Percentiles rank a stretch among this genome's conserved stretches.
phyloP scores from a whole-genome alignment of 2,329 filamentous ascomycete genomes.

The Sphaerulina vaccinii region DNA sequence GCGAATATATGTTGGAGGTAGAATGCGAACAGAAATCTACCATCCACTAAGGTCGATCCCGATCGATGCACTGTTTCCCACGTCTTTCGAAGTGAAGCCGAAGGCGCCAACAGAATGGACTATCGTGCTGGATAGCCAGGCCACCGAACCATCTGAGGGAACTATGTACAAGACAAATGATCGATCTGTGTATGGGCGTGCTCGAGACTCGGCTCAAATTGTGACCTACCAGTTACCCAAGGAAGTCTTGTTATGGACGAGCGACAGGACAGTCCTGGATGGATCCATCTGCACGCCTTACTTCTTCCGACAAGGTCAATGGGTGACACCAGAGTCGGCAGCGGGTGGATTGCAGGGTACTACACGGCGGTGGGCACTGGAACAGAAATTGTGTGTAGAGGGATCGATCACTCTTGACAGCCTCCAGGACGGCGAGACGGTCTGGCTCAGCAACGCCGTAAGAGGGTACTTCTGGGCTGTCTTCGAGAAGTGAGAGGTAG shows the following conservation, averaged over 20 bases:
- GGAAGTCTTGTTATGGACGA: constrained; percentile 76
- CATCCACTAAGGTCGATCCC: constrained; percentile 42
- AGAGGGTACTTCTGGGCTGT: constrained; percentile 62
- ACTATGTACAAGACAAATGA: constrained; percentile 85
- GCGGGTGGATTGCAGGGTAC: constrained; percentile 82
- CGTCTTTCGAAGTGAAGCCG: constrained; percentile 48
- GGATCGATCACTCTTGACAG: constrained; percentile 59
- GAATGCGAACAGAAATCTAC: constrained; percentile 42
- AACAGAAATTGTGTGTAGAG: constrained; percentile 65
- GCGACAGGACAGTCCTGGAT: constrained; percentile 71
- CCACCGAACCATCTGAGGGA: constrained; percentile 58
- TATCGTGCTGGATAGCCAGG: constrained; percentile 53
- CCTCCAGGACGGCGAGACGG: constrained; percentile 69
- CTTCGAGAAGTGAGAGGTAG: constrained; percentile 22
- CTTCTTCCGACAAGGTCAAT: constrained; percentile 68
- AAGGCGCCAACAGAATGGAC: constrained; percentile 34
- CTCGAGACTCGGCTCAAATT: constrained; percentile 62
- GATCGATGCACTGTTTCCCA: constrained; percentile 59
- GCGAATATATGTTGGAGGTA: constrained; percentile 53
- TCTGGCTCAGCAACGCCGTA: constrained; percentile 87
- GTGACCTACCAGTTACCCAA: constrained; percentile 42
- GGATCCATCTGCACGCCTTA: constrained; percentile 78
- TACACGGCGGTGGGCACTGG: constrained; percentile 78
- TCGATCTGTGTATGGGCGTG: constrained; percentile 68
- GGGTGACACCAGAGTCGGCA: constrained; percentile 71